phyloP scores from a whole-genome alignment of 225 moss, liverwort and hornwort species.

The Bryoerythrophyllum caledonicum region DNA sequence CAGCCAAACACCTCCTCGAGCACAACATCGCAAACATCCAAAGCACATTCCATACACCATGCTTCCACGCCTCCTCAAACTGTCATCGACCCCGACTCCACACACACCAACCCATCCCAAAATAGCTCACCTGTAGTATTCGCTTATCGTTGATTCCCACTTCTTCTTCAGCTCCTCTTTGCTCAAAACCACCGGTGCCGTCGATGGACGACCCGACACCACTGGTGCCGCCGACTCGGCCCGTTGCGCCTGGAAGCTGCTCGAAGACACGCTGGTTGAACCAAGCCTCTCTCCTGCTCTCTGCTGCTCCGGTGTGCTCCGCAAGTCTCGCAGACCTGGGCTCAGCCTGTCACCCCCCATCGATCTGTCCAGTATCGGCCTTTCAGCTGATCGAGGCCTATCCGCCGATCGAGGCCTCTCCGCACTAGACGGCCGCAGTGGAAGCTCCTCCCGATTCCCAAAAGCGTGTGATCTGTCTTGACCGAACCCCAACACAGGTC shows the following conservation, averaged over 20 bases:
- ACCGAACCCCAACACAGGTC: constrained; percentile 43
- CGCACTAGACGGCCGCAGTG: constrained; percentile 63
- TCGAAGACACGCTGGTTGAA: constrained; percentile 28
- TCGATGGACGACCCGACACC: constrained; percentile 49
- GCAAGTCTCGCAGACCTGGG: constrained; percentile 62
- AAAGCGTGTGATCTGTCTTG: constrained; percentile 57
- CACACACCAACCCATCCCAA: constrained; percentile 5
- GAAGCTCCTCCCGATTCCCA: constrained; percentile 66
- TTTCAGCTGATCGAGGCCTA: constrained; percentile 61
- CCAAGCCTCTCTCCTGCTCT: constrained; percentile 40
- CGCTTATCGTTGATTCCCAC: constrained; percentile 58
- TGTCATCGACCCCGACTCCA: neutral
- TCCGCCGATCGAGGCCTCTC: constrained; percentile 68
- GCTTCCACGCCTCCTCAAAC: neutral
- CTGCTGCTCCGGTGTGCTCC: constrained; percentile 58
- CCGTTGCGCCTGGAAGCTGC: constrained; percentile 47
- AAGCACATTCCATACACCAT: neutral
- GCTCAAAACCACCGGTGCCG: constrained; percentile 45
- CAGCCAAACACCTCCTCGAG: neutral
- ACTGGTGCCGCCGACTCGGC: constrained; percentile 47
- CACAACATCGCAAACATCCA: neutral
- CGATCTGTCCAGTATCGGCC: constrained; percentile 77
- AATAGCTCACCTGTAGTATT: constrained; percentile 73
- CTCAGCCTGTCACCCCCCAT: constrained; percentile 60
- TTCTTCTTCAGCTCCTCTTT: constrained; percentile 83